Evolutionary conservation across 495 filamentous ascomycete genomes (phyloP), one percentile per base, ranked within the genome.

Genomic region (Podospora tetraspora): DNA sequence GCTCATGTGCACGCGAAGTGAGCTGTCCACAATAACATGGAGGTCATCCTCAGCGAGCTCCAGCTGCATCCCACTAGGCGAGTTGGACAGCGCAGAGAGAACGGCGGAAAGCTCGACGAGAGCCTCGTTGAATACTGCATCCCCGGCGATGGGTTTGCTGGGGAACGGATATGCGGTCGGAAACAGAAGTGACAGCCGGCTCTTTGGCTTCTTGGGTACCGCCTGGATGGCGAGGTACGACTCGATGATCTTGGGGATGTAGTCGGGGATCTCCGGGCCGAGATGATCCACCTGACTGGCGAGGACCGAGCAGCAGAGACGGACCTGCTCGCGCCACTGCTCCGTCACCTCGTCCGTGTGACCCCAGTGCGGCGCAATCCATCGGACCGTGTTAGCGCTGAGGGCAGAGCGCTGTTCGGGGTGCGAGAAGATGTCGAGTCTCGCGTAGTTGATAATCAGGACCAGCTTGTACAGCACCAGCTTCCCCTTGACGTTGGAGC

Each of bases 321-420:
- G 91, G 19, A 97, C 91, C 80, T 99, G 95, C 21, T 97, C 92
- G 68, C 88, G 91, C 85, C 92, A 99, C 74, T 96, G 93, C 12
- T 91, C 87, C 5, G 88, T 93, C 2, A 95, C 88, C 34, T 87
- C 82, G 1, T 85, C 82, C 8, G 84, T 86, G 63, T 86, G 86
- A 34, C 95, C 95, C 95, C 95, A 99, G 78, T 98, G 92, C 9
- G 94, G 94, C 2, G 89, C 90, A 71, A 99, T 85, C 95, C 95
- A 99, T 70, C 89, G 82, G 43, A 94, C 87, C 22, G 92, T 97
- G 73, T 93, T 95, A 56, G 89, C 86, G 67, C 90, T 89, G 63
- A 97, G 79, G 24, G 85, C 87, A 30, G 86, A 84, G 66, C 90
- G 84, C 70, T 94, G 89, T 67, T 93, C 89, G 0, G 89, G 87